Evolutionary conservation across 2,329 filamentous ascomycete genomes (phyloP).

Genomic region (Sporothrix globosa): DNA sequence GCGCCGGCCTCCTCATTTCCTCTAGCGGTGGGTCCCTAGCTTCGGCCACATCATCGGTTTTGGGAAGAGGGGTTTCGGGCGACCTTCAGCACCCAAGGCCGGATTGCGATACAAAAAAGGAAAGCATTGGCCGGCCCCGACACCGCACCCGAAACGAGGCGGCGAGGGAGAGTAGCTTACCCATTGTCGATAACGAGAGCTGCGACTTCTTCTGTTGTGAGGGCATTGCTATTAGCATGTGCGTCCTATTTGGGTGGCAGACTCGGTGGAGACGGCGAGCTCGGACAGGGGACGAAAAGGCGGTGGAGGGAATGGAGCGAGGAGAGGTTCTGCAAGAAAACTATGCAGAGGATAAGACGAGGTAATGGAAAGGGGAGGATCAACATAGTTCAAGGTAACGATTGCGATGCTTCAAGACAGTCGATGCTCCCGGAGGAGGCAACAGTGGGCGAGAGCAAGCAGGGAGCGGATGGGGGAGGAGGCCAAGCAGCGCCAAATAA

Average conservation of each 20-base stretch:
- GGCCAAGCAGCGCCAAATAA: neutral
- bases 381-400: neutral
- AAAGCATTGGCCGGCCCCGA: neutral
- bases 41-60: constrained; percentile 34
- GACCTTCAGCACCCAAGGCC: neutral
- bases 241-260: neutral
- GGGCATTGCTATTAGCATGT: constrained; percentile 39
- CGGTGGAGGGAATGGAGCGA: constrained; percentile 27
- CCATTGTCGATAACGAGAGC: constrained; percentile 99
- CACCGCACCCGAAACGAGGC: constrained; percentile 11
- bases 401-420: neutral
- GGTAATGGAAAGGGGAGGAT: constrained; percentile 11
- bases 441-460: neutral
- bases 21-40: constrained; percentile 32
- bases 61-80: constrained; percentile 29
- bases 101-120: neutral
- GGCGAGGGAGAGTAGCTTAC: constrained; percentile 64
- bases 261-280: constrained; percentile 19
- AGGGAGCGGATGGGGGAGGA: neutral
- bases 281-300: constrained; percentile 28
- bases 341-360: constrained; percentile 11
- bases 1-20: constrained; percentile 24
- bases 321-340: neutral
- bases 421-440: constrained; percentile 1
- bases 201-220: constrained; percentile 91